Evolutionary conservation across 176 grass and related monocot species (phyloP).

Genomic region (Coix lacrymajobi): DNA sequence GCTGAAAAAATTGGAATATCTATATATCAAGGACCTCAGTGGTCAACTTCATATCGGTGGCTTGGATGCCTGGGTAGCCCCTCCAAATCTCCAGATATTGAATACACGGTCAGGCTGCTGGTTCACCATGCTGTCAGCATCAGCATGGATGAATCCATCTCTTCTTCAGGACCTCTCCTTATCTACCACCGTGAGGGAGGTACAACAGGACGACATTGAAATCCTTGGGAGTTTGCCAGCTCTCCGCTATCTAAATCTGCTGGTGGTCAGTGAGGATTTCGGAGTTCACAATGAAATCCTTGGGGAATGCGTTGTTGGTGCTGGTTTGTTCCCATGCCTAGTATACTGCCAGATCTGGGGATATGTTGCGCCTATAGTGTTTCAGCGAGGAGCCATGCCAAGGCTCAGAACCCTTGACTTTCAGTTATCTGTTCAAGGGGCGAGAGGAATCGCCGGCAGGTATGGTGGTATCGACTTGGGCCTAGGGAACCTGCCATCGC

Average conservation of each 20-base stretch:
- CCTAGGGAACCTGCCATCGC: background rate
- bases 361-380: background rate
- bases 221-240: background rate
- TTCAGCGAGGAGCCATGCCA: background rate
- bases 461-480: background rate
- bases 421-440: background rate
- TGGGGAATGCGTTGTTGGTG: background rate
- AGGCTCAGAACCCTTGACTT: background rate
- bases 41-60: background rate
- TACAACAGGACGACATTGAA: background rate
- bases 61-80: background rate
- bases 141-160: background rate
- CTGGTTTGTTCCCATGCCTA: background rate
- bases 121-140: background rate
- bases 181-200: background rate
- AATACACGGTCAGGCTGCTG: background rate
- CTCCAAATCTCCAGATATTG: background rate
- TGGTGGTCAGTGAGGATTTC: background rate
- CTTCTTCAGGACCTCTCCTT: background rate
- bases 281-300: background rate
- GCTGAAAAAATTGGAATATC: background rate
- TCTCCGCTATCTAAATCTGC: background rate
- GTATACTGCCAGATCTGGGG: background rate
- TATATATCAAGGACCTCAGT: rapidly evolving
- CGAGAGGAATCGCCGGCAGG: background rate